Evolutionary conservation across 805 yeast species (phyloP).

Genomic region (Teunomyces stri): DNA sequence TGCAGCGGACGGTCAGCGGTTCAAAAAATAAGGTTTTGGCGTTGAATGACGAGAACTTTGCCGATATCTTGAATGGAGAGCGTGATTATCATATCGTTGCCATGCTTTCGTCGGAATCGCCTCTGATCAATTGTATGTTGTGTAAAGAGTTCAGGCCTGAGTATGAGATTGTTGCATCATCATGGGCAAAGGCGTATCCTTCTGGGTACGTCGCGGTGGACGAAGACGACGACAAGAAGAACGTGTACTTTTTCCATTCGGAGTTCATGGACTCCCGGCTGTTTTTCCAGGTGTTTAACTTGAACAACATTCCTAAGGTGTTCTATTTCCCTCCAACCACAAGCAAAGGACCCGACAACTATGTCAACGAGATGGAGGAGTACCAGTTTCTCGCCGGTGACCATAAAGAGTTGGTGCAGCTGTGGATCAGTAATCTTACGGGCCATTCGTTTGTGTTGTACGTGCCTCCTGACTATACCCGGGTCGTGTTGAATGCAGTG

Average conservation of each 20-base stretch:
- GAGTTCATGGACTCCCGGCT: slow-evolving; percentile 62
- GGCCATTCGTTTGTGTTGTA: slow-evolving; percentile 35
- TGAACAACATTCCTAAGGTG: slow-evolving; percentile 78
- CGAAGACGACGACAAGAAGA: slow-evolving; percentile 33
- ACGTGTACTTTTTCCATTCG: slow-evolving; percentile 67
- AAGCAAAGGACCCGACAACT: slow-evolving; percentile 27
- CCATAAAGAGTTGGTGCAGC: slow-evolving; percentile 32
- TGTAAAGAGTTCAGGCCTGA: slow-evolving; percentile 73
- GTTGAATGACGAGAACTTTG: slow-evolving; percentile 56
- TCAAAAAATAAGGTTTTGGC: slow-evolving; percentile 19
- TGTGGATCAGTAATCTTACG: slow-evolving; percentile 36
- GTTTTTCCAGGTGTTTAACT: slow-evolving; percentile 49
- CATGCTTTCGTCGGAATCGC: slow-evolving; percentile 69
- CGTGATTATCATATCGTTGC: slow-evolving; percentile 68
- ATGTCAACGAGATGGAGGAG: slow-evolving; percentile 29
- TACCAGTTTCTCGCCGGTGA: slow-evolving; percentile 49
- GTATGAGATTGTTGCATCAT: slow-evolving; percentile 56
- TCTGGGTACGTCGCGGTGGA: slow-evolving; percentile 35
- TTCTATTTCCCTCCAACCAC: slow-evolving; percentile 57
- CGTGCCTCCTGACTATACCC: slow-evolving; percentile 44
- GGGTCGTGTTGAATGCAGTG: slow-evolving; percentile 34
- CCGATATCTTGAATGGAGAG: slow-evolving; percentile 54
- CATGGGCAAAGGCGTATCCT: slow-evolving; percentile 57
- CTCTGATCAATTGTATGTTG: slow-evolving; percentile 71
- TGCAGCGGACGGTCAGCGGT: slow-evolving; percentile 15